Percentiles rank a stretch among this genome's conserved stretches.
phyloP scores from a whole-genome alignment of 805 yeast genomes.

The Torulaspora quercuum region DNA sequence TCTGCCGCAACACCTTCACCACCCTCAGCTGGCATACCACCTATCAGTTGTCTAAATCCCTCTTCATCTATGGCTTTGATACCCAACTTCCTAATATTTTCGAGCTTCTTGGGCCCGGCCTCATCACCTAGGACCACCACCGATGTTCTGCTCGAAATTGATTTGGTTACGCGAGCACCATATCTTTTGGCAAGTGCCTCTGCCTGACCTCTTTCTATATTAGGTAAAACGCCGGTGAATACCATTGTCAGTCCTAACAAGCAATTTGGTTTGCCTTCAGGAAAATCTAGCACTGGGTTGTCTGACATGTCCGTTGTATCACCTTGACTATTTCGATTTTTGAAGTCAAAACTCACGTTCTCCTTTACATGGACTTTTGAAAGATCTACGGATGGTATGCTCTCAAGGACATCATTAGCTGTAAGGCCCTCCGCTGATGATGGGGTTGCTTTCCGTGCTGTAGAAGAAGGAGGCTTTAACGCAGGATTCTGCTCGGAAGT shows the following conservation, averaged over 20 bases:
- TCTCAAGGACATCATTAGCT: constrained; percentile 41
- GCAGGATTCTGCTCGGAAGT: too few species aligned
- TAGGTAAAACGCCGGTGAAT: constrained; percentile 86
- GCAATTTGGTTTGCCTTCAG: constrained; percentile 83
- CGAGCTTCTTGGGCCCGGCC: constrained; percentile 94
- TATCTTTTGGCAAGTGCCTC: constrained; percentile 75
- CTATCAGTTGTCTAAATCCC: constrained; percentile 73
- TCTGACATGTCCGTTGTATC: constrained; percentile 21
- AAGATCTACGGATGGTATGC: constrained; percentile 72
- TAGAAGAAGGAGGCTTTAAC: background rate
- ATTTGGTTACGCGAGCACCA: constrained; percentile 87
- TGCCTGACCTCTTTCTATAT: constrained; percentile 69
- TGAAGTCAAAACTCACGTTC: constrained; percentile 55
- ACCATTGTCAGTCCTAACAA: constrained; percentile 85
- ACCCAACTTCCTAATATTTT: constrained; percentile 65
- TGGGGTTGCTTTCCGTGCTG: constrained; percentile 1
- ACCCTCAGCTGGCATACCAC: constrained; percentile 86
- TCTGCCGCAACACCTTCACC: constrained; percentile 80
- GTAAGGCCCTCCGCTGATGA: constrained; percentile 12
- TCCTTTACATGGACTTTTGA: constrained; percentile 47
- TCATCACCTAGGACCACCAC: constrained; percentile 90
- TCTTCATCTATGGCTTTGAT: constrained; percentile 83
- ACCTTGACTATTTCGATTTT: constrained; percentile 41
- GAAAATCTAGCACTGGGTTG: constrained; percentile 45
- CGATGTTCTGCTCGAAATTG: constrained; percentile 81